A percentile compares a stretch with the other conserved stretches of the same genome.
These are phyloP conservation scores for Wickerhamiella brachini DNA, from an alignment of 805 yeast genomes.

Conservation along the genomic window DNA sequence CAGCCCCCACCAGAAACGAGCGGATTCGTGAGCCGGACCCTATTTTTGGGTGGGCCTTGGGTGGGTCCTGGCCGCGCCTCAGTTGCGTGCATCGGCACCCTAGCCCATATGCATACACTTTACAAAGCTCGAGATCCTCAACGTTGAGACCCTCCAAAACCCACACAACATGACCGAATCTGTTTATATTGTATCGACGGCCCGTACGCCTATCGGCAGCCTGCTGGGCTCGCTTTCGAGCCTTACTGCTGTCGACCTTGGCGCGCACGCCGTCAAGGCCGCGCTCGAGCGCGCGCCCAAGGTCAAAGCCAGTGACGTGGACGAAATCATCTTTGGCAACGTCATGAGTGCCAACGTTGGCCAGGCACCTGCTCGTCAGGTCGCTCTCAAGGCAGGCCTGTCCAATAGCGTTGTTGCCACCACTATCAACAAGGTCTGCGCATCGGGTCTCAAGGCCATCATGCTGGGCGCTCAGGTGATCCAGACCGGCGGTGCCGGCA, in stretches of 20 bases:
- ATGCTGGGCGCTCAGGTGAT: conserved; percentile 85
- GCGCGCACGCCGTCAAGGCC: conserved; percentile 73
- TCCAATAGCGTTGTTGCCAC: conserved; percentile 71
- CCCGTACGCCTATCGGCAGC: conserved; percentile 94
- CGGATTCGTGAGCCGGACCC: no score
- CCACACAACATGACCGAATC: background rate
- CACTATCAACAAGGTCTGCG: conserved; percentile 92
- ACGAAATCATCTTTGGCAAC: conserved; percentile 85
- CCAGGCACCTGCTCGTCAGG: conserved; percentile 97
- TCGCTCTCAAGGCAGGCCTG: conserved; percentile 80
- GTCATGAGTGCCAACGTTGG: conserved; percentile 89
- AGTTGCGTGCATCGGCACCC: background rate
- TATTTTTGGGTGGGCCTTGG: no score
- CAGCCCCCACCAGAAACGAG: no score
- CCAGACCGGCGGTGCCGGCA: conserved; percentile 76
- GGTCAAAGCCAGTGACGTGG: conserved; percentile 24
- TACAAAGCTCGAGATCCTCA: background rate
- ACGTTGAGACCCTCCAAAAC: background rate
- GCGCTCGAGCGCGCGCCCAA: conserved; percentile 17
- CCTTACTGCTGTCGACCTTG: conserved; percentile 69
- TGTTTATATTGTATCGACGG: conserved; percentile 80
- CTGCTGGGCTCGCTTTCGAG: conserved; percentile 76
- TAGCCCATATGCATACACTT: background rate
- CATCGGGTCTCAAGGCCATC: conserved; percentile 87
- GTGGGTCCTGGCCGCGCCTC: background rate